Percentiles rank a stretch among this genome's conserved stretches.
Evolutionary conservation across 495 filamentous ascomycete species (phyloP).

Genomic region (Podospora tetraspora): DNA sequence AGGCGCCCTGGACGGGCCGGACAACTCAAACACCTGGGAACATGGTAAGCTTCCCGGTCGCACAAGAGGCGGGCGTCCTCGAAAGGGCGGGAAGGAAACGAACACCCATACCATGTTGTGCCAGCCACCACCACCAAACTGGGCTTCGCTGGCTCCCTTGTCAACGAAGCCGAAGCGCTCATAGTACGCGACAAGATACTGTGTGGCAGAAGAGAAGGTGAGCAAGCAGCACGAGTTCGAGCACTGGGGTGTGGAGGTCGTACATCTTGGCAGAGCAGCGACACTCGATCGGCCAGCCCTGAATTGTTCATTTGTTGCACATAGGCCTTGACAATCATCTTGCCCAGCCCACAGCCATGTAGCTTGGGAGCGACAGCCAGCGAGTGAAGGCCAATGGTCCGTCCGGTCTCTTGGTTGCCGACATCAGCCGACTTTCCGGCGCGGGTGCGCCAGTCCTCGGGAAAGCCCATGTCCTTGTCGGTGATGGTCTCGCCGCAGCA

Average conservation of each 20-base stretch:
- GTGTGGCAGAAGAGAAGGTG: constrained; percentile 7
- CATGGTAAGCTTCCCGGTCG: neutral
- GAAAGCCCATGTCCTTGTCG: constrained; percentile 72
- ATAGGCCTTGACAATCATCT: constrained; percentile 68
- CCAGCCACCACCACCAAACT: constrained; percentile 78
- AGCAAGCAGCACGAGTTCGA: constrained; percentile 4
- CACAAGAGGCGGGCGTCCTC: neutral
- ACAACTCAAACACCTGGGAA: constrained; percentile 3
- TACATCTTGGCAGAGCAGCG: constrained; percentile 71
- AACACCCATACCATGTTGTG: constrained; percentile 55
- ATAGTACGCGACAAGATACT: constrained; percentile 67
- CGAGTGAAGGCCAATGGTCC: constrained; percentile 76
- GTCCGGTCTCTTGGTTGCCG: constrained; percentile 64
- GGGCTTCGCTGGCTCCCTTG: constrained; percentile 56
- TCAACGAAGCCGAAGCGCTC: constrained; percentile 67
- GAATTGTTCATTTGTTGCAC: constrained; percentile 58
- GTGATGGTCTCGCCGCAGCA: constrained; percentile 56
- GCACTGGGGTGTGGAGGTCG: constrained; percentile 15
- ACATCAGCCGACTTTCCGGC: constrained; percentile 27
- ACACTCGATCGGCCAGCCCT: constrained; percentile 63
- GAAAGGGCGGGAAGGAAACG: neutral
- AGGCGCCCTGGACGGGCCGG: constrained; percentile 4
- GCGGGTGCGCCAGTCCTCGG: constrained; percentile 54
- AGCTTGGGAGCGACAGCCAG: constrained; percentile 71
- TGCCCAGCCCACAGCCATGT: constrained; percentile 70